These are phyloP conservation scores for Barnettozyma californica DNA, from an alignment of 805 yeast species.

Conservation along the genomic window DNA sequence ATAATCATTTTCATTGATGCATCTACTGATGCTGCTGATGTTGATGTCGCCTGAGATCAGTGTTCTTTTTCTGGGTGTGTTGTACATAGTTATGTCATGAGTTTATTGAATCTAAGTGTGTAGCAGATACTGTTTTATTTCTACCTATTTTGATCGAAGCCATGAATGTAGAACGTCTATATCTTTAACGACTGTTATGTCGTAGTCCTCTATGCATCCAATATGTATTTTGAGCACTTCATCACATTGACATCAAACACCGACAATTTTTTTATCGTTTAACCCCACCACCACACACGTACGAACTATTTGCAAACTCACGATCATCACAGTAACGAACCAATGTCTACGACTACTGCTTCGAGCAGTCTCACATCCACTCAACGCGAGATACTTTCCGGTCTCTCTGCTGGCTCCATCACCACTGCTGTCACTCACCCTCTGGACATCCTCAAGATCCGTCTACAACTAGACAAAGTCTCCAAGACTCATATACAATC, in stretches of 20 bases:
- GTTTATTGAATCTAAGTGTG: not conserved
- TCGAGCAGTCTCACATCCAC: slow-evolving; percentile 4
- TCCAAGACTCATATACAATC: slow-evolving; percentile 27
- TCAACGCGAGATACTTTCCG: slow-evolving; percentile 55
- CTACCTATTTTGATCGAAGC: not conserved
- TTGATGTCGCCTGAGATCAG: not conserved
- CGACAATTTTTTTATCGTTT: not conserved
- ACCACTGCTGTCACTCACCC: slow-evolving; percentile 88
- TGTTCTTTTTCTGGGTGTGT: not conserved
- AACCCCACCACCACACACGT: not conserved
- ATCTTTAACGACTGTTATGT: not conserved
- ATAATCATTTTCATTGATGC: not conserved
- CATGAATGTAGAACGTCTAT: too few relatives aligned
- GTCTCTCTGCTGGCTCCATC: slow-evolving; percentile 72
- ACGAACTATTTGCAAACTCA: not conserved
- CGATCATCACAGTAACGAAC: not conserved
- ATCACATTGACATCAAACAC: not conserved
- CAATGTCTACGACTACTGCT: not conserved
- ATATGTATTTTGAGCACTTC: not conserved
- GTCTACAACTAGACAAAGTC: slow-evolving; percentile 61
- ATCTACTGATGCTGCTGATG: not conserved
- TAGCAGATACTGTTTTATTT: not conserved
- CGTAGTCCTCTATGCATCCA: not conserved
- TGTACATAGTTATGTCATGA: slow-evolving; percentile 4
- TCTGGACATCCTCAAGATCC: slow-evolving; percentile 74